A percentile compares a stretch with the other conserved stretches of the same genome.
Conservation (phyloP, 2,329 filamentous ascomycete genomes). For the Colletotrichum tamarilloi region DNA sequence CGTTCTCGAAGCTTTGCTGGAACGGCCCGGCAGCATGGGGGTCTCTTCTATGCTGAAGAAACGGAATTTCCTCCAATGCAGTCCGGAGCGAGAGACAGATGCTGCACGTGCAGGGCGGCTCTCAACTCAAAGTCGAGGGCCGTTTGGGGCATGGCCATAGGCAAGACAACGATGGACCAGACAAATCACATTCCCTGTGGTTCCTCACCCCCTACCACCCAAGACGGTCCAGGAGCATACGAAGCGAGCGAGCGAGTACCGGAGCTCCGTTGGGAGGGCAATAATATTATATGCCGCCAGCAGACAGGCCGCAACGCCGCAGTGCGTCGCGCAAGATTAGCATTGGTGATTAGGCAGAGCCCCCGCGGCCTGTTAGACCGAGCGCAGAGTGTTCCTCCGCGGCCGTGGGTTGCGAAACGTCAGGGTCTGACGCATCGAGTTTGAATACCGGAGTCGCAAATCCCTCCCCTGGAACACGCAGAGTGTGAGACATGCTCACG, state of each 20-base stretch:
- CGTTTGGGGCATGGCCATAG: background rate
- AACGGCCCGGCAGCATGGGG: slow-evolving; percentile 24
- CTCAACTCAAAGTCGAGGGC: background rate
- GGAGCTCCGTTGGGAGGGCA: slow-evolving; percentile 30
- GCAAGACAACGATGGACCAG: background rate
- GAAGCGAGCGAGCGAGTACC: slow-evolving; percentile 24
- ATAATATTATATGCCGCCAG: slow-evolving; percentile 20
- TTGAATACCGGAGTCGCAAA: slow-evolving; percentile 37
- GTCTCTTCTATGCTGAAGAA: slow-evolving; percentile 17
- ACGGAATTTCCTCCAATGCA: slow-evolving; percentile 28
- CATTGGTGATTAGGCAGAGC: slow-evolving; percentile 2
- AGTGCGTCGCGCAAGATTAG: background rate
- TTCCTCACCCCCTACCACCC: background rate
- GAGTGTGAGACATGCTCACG: slow-evolving; percentile 35
- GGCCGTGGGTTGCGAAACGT: slow-evolving; percentile 32
- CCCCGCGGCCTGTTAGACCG: slow-evolving; percentile 34
- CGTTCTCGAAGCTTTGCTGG: slow-evolving; percentile 24
- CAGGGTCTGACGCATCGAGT: slow-evolving; percentile 35
- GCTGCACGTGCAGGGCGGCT: slow-evolving; percentile 26
- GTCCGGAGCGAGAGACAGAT: slow-evolving; percentile 26
- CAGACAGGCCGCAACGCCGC: background rate
- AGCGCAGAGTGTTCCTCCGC: slow-evolving; percentile 32
- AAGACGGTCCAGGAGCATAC: background rate
- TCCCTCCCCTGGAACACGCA: slow-evolving; percentile 35
- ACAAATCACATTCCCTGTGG: background rate